Evolutionary conservation across 75 land plant genomes (phyloP), one percentile per base, ranked within the genome.

Genomic region (Isoetes taiwanensis): DNA sequence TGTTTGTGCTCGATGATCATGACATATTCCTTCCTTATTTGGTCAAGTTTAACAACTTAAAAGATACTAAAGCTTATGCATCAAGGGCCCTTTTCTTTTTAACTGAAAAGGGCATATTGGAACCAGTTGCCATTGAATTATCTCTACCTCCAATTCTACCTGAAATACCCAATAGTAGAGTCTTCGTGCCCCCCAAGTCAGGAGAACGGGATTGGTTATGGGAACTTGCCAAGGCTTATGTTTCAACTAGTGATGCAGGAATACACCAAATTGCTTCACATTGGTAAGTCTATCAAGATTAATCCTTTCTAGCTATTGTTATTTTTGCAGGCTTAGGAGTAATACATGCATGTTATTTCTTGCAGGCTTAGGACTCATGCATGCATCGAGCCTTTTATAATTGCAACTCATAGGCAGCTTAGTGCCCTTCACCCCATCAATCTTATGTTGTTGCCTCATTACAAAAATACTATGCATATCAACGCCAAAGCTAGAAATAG

Each of bases 71-170:
- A 34, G 28, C 72, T 2, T 88, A 88, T 62, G 95, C 82, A 14
- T 69, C 95, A 20, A 54, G 95, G 0, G 76, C 85, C 30, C 30
- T 88, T 12, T 80, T 78, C 59, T 88, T 78, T 75, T 43, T 80
- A 62, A 73, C 77, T 0, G 28, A 43, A 1, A 5, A 16, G 1
- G 81, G 77, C 2, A 78, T 78, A 4, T 71, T 88, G 14, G 73
- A 66, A 69, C 90, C 95, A 10, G 34, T 88, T 6, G 89, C 80
- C 0, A 88, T 88, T 32, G 95, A 88, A 61, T 82, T 88, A 0
- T 71, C 80, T 74, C 79, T 87, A 5, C 85, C 90, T 3, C 61
- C 68, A 2, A n/a, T n/a, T n/a, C n/a, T n/a, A n/a, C 72, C 76
- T 6, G 40, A 64, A 3, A 30, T 61, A 11, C 58, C 72, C 8